Evolutionary conservation across 2,329 filamentous ascomycete genomes (phyloP).

Genomic region (Aspergillus tanneri): DNA sequence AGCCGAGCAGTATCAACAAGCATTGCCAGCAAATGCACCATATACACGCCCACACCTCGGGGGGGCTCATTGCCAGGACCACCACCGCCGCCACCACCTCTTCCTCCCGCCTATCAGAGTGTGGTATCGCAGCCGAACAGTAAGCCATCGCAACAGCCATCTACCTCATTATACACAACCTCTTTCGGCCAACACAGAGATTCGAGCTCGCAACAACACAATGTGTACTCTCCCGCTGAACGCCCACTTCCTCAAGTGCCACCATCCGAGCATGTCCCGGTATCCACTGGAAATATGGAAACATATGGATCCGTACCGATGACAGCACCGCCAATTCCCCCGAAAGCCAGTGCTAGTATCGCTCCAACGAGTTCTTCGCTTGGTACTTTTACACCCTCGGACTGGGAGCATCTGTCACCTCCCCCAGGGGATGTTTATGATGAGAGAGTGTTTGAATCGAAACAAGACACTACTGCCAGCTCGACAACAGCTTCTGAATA

Average conservation of each 20-base stretch:
- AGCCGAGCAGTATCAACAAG: conserved; percentile 16
- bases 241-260: conserved; percentile 6
- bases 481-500: conserved; percentile 10
- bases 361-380: conserved; percentile 36
- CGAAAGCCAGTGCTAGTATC: conserved; percentile 22
- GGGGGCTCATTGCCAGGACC: conserved; percentile 26
- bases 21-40: conserved; percentile 23
- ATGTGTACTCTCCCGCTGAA: neutral
- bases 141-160: conserved; percentile 27
- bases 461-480: conserved; percentile 11
- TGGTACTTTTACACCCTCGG: conserved; percentile 45
- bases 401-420: conserved; percentile 48
- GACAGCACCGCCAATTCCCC: conserved; percentile 24
- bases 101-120: conserved; percentile 41
- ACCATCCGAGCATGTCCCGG: neutral
- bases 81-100: conserved; percentile 39
- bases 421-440: conserved; percentile 41
- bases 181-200: conserved; percentile 20
- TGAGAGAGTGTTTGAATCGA: conserved; percentile 24
- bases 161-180: conserved; percentile 32
- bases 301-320: conserved; percentile 2
- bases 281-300: neutral
- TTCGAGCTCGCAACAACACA: conserved; percentile 5
- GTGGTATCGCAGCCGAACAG: conserved; percentile 26
- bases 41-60: conserved; percentile 25